Evolutionary conservation across 148 eudicot genomes (phyloP), one percentile per base, ranked within the genome.

Genomic region (Talinum fruticosum): DNA sequence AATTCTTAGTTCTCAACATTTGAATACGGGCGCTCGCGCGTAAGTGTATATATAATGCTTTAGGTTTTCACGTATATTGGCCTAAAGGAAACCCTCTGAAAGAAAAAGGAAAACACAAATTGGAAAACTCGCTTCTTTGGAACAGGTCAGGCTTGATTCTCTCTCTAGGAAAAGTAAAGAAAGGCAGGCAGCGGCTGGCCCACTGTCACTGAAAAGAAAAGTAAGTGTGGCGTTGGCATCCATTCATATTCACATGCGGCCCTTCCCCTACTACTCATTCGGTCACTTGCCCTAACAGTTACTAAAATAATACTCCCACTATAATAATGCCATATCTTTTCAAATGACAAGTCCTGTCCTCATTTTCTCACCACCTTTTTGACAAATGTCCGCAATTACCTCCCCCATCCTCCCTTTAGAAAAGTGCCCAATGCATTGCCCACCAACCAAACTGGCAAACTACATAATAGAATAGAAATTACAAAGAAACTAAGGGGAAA

Each of bases 181-280:
- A 28, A 28, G 54, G 32, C 8, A 8, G 33, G n/a, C 24, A 44
- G 47, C 2, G 32, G 21, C 19, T 16, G 62, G 53, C 62, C 75
- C 75, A 21, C 61, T 14, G 57, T 49, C 38, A 24, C 53, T 44
- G 74, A 72, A 49, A 72, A 72, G 13, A 59, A 59, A 59, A 59
- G 64, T 29, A 1, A 1, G 0, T 4, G 64, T 59, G n/a, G 62
- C 36, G 53, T 30, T 44, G 75, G 34, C 37, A 47, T 72, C 75
- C 75, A 28, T 72, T 72, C 75, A 72, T 35, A 30, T 30, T 72
- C 75, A 72, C 75, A 72, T 72, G 75, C 62, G 75, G 62, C 57
- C 62, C 30, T 45, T 29, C 10, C 37, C 28, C 26, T n/a, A n/a
- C 28, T 37, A 36, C 72, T 10, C 72, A 69, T 54, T 54, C 23